phyloP scores from a whole-genome alignment of 371 early-diverging fungal species.

The Mortierella sp. region DNA sequence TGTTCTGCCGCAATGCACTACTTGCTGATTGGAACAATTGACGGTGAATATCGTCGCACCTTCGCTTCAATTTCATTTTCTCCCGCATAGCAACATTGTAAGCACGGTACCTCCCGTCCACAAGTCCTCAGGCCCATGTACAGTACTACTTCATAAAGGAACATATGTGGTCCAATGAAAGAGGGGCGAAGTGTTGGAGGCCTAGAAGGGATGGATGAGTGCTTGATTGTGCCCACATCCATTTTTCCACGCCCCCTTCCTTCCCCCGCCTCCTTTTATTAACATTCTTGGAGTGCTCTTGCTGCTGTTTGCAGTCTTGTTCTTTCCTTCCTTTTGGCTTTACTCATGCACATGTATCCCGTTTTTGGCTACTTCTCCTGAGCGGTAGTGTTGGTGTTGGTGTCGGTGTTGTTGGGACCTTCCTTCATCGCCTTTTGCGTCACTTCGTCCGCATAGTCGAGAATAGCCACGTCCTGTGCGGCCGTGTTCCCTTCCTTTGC shows the following conservation, averaged over 20 bases:
- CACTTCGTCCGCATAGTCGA: slow-evolving; percentile 46
- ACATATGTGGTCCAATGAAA: not conserved
- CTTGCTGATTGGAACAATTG: too few relatives aligned
- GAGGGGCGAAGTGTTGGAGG: not conserved
- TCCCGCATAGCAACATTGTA: too few relatives aligned
- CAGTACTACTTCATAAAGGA: not conserved
- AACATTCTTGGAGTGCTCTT: not conserved
- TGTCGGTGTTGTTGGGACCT: not conserved
- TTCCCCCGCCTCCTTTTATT: not conserved
- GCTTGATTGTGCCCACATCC: not conserved
- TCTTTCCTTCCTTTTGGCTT: not conserved
- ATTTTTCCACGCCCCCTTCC: not conserved
- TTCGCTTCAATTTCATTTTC: too few relatives aligned
- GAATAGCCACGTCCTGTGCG: slow-evolving; percentile 37
- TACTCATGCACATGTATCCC: not conserved
- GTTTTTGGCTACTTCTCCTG: not conserved
- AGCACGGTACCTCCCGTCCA: too few relatives aligned
- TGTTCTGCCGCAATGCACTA: not conserved
- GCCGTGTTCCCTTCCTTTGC: slow-evolving; percentile 50
- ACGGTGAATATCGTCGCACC: too few relatives aligned
- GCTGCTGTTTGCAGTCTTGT: not conserved
- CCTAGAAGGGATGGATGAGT: not conserved
- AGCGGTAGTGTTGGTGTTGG: not conserved
- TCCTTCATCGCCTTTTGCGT: slow-evolving; percentile 46
- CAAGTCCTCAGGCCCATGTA: too few relatives aligned